Base-by-base conservation (phyloP, 305 asterid species). In the Striga hermonthica region DNA sequence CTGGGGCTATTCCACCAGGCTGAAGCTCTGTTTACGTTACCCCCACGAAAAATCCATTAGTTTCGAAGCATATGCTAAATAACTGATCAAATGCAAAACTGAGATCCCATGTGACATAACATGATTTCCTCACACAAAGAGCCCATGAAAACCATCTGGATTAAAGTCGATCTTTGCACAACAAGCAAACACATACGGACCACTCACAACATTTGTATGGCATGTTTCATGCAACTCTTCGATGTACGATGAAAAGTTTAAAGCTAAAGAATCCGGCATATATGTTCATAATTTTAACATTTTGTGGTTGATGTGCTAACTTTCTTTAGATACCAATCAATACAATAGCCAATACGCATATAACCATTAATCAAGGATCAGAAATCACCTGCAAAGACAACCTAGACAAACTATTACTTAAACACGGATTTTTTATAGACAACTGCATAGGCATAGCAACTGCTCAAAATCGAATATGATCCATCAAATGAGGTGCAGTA, bases 1-100 rank as follows among this genome's bases (percentile, higher is more conserved):
- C 64, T 36, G 99, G 99, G 4, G 89, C 80, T 56, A 67, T 67
- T 41, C 96, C 92, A 64, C 75, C 81, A 14, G 96, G 96, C 73
- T 90, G 97, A 71, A 87, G 93, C 59, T 69, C 98, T 93, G 85
- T 37, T 47, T 16, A 62, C 28, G 37, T 44, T 56, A 22, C 55
- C 70, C 62, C 57, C 50, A 9, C 31, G 2, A 22, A 62, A 0
- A 56, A 48, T 64, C 59, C 62, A 62, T 43, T 52, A 41, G 1
- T 7, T 60, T 38, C 53, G 39, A 44, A 57, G 31, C 36, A 67
- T 65, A 10, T 36, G 14, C 7, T 16, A 40, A 45, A 9, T 6
- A 6, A 53, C 36, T 5, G 1, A 4, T 39, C 8, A 48, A 61
- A 62, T 36, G 63, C 14, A 44, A 52, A 22, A 55, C 13, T 48